Evolutionary conservation across 495 filamentous ascomycete species (phyloP).

Genomic region (Neurospora sp.): DNA sequence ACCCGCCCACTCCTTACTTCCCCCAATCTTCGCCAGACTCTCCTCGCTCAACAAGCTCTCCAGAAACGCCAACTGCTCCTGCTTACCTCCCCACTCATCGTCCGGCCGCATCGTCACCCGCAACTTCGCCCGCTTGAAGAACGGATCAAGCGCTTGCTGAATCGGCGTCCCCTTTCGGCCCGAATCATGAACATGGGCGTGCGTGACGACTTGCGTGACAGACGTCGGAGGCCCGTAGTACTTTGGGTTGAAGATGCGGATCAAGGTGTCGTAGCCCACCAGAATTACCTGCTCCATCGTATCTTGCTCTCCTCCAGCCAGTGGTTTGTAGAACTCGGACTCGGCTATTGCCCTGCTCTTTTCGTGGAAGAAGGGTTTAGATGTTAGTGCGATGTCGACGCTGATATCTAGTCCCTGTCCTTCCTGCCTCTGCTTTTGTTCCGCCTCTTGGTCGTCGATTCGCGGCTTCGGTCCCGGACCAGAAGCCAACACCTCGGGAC

Average conservation of each 20-base stretch:
- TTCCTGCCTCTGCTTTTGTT: background rate
- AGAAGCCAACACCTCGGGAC: background rate
- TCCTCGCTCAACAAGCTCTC: conserved; percentile 36
- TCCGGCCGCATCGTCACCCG: conserved; percentile 62
- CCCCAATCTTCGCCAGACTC: conserved; percentile 47
- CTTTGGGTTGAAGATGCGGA: conserved; percentile 70
- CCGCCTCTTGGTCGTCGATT: background rate
- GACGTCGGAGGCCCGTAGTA: conserved; percentile 56
- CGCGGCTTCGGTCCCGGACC: background rate
- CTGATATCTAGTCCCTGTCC: conserved; percentile 12
- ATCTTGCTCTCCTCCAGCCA: background rate
- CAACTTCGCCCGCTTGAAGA: conserved; percentile 61
- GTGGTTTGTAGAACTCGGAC: conserved; percentile 38
- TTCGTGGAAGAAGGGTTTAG: conserved; percentile 72
- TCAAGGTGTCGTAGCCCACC: conserved; percentile 78
- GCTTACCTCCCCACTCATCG: conserved; percentile 50
- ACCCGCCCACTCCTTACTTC: conserved; percentile 52
- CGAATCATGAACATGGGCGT: background rate
- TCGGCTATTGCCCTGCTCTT: conserved; percentile 62
- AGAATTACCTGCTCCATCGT: conserved; percentile 61
- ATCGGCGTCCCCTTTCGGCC: conserved; percentile 14
- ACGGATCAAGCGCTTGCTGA: conserved; percentile 46
- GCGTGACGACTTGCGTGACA: conserved; percentile 26
- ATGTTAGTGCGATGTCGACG: conserved; percentile 76
- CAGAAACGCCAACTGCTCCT: conserved; percentile 52